A percentile compares a stretch with the other conserved stretches of the same genome.
These are phyloP conservation scores for Ceratocystis cubensis DNA, from an alignment of 2,329 filamentous ascomycete species.

Conservation along the genomic window DNA sequence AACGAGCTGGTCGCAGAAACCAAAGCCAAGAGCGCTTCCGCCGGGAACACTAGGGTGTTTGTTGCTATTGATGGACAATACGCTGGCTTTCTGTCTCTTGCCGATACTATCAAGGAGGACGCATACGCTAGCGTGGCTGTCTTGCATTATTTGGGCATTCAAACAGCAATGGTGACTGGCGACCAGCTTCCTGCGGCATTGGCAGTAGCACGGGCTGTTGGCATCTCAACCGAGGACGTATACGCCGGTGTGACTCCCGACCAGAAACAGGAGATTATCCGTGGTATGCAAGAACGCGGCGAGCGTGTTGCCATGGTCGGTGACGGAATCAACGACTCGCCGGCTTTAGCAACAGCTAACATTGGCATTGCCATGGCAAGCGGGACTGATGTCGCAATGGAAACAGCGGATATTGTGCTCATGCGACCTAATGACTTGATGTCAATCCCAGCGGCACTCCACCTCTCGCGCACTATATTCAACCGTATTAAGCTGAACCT, in stretches of 20 bases:
- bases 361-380: constrained; percentile 86
- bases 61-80: constrained; percentile 74
- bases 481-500: constrained; percentile 87
- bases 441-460: constrained; percentile 76
- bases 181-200: constrained; percentile 77
- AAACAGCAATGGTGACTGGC: constrained; percentile 83
- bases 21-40: constrained; percentile 30
- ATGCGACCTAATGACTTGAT: constrained; percentile 89
- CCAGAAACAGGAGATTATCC: constrained; percentile 79
- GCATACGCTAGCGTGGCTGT: constrained; percentile 70
- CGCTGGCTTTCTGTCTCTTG: constrained; percentile 68
- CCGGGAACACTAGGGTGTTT: constrained; percentile 83
- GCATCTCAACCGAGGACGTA: constrained; percentile 63
- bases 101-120: constrained; percentile 82
- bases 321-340: constrained; percentile 96
- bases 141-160: constrained; percentile 71
- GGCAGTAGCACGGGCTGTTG: constrained; percentile 69
- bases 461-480: constrained; percentile 77
- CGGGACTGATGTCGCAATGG: constrained; percentile 94
- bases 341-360: constrained; percentile 81
- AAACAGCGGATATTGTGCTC: constrained; percentile 88
- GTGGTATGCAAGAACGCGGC: constrained; percentile 59
- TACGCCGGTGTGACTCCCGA: constrained; percentile 80
- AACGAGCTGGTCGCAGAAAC: constrained; percentile 37
- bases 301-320: constrained; percentile 90